These are phyloP conservation scores for Suillus lakei DNA, from an alignment of 768 basidiomycete species.

Conservation along the genomic window DNA sequence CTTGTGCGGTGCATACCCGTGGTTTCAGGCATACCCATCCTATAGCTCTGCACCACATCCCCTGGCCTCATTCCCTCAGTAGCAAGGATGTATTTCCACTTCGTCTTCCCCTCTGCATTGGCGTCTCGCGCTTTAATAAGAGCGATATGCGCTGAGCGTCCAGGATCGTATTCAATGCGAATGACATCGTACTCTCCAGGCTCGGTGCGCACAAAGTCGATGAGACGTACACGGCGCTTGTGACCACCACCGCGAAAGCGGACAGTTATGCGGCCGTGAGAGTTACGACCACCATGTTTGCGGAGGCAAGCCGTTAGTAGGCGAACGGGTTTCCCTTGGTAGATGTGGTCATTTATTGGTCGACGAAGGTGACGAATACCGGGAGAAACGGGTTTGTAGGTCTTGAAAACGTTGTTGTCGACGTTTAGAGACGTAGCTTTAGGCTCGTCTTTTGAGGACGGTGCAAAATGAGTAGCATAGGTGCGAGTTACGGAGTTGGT, in stretches of 20 bases:
- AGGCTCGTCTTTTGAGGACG: constrained; percentile 33
- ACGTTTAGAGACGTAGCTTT: constrained; percentile 42
- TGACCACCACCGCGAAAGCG: constrained; percentile 93
- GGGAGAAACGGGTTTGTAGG: constrained; percentile 88
- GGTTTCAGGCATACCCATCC: constrained; percentile 78
- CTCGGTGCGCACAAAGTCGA: constrained; percentile 85
- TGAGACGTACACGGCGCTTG: constrained; percentile 77
- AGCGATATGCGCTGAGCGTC: constrained; percentile 92
- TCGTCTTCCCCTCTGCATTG: constrained; percentile 53
- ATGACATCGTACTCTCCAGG: constrained; percentile 87
- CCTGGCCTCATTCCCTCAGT: constrained; percentile 90
- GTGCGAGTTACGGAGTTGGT: constrained; percentile 25
- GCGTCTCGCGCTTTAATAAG: constrained; percentile 71
- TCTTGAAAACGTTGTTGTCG: constrained; percentile 72
- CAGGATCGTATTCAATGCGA: constrained; percentile 96
- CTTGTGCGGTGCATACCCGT: constrained; percentile 83
- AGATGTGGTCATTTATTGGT: constrained; percentile 83
- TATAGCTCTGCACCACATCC: constrained; percentile 85
- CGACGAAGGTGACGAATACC: constrained; percentile 85
- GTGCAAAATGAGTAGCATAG: constrained; percentile 43
- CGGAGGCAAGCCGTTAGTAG: constrained; percentile 81
- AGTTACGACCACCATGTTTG: constrained; percentile 86
- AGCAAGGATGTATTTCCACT: constrained; percentile 92
- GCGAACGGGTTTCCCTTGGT: constrained; percentile 83
- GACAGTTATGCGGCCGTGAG: constrained; percentile 83